Conservation (phyloP, 176 grass and related monocot genomes). For the Eragrostis curvula region DNA sequence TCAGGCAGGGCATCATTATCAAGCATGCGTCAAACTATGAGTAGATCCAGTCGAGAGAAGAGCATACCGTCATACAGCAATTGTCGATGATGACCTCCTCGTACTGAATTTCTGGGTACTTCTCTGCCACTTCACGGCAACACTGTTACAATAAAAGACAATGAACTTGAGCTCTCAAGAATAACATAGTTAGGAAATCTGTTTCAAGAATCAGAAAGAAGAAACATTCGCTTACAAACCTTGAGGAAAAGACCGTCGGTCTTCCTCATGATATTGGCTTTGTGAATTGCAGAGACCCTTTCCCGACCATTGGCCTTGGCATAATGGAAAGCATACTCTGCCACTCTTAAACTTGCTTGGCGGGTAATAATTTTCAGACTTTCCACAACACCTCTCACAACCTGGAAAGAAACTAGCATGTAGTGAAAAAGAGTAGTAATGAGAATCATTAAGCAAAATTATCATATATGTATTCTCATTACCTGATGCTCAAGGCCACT, state of each 20-base stretch:
- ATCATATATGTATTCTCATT: constrained; percentile 19
- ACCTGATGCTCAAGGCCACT: constrained; percentile 99
- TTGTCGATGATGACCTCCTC: constrained; percentile 99
- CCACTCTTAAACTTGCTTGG: constrained; percentile 95
- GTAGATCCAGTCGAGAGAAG: not conserved
- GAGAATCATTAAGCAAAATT: constrained; percentile 3
- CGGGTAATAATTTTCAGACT: constrained; percentile 99
- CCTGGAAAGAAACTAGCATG: constrained; percentile 49
- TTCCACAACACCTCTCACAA: constrained; percentile 98
- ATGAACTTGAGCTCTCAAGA: constrained; percentile 21
- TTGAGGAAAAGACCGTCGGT: constrained; percentile 98
- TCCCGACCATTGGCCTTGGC: constrained; percentile 83
- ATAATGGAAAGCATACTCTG: constrained; percentile 99
- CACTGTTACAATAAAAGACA: constrained; percentile 55
- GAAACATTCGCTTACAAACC: constrained; percentile 45
- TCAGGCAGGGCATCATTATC: constrained; percentile 5
- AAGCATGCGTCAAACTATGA: not conserved
- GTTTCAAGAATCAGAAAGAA: constrained; percentile 25
- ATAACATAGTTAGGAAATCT: constrained; percentile 5
- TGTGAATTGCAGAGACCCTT: constrained; percentile 95
- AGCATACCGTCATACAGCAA: constrained; percentile 94
- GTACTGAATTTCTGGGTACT: constrained; percentile 89
- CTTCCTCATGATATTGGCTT: constrained; percentile 99
- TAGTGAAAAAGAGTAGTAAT: constrained; percentile 30
- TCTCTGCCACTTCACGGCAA: constrained; percentile 96